Base-by-base conservation (phyloP, 2,329 filamentous ascomycete species). In the Monilinia aucupariae region DNA sequence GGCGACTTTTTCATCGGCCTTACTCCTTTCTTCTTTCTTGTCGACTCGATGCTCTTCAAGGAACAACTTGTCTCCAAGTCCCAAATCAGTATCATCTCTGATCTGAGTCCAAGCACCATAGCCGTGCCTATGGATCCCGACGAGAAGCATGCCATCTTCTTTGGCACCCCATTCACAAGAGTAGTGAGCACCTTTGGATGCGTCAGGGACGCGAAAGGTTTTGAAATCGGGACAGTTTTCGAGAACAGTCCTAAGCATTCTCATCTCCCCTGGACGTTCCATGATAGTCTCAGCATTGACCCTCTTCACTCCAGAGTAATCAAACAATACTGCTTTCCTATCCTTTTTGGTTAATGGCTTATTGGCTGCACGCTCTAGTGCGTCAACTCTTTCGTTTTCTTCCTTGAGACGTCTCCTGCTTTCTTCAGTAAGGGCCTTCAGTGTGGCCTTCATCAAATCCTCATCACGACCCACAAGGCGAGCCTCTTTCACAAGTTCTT, bases 31-130 rank as follows among this genome's bases (percentile, higher is more conserved):
- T 71, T 94, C 92, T 75, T 97, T 97, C 78, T 96, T 94, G 75
- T 96, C 94, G 22, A 97, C 93, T n/a, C 93, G 89, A 75, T 97
- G 92, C 75, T 99, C 96, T 74, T 99, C 94, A 1, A 99, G 79
- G 78, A 96, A 99, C 74, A 97, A 90, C 73, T 97, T 97, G 71
- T 96, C 92, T 1, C 80, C 79, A 78, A 99, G 87, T 10, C 86
- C 89, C 27, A 99, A 84, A 39, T 97, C 92, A 1, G 85, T 78
- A 72, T 99, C 94, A 70, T 99, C 94, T 8, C 94, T 88, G 71
- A 99, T 97, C 69, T 92, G 89, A 1, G 88, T 84, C 94, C 94
- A 99, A 3, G 93, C 92, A 63, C 96, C 96, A 72, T 96, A 97
- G 2, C 94, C 94, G 73, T 99, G 93, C 62, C 89, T 86, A 69